Conservation (phyloP, 1,139 yeast species). For the Arxiozyma heterogenica region DNA sequence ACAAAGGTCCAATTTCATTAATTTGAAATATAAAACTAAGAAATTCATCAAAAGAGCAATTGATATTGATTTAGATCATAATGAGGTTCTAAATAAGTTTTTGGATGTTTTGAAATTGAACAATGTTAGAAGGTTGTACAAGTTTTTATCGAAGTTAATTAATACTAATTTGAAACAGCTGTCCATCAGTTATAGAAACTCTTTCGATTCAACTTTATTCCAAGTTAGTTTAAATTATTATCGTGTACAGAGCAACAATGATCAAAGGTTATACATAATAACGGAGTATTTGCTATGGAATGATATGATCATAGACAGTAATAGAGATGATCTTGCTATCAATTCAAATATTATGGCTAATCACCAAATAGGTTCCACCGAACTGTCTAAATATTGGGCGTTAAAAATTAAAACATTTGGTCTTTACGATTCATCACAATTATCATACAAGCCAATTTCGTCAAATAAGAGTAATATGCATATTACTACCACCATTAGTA, state of each 20-base stretch:
- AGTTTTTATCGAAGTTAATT: neutral
- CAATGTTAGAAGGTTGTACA: slow-evolving; percentile 32
- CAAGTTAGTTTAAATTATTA: slow-evolving; percentile 54
- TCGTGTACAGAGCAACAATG: slow-evolving; percentile 18
- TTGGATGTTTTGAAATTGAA: slow-evolving; percentile 44
- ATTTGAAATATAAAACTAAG: slow-evolving; percentile 41
- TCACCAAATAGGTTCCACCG: slow-evolving; percentile 7
- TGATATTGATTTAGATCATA: slow-evolving; percentile 9
- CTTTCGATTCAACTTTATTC: slow-evolving; percentile 33
- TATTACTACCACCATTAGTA: neutral
- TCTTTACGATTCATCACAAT: slow-evolving; percentile 3
- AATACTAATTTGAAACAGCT: neutral
- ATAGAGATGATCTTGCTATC: slow-evolving; percentile 4
- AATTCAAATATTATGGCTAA: neutral
- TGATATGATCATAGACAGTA: slow-evolving; percentile 36
- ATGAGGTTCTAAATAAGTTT: slow-evolving; percentile 26
- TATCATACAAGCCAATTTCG: neutral
- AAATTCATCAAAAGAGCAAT: slow-evolving; percentile 28
- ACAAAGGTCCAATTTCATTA: slow-evolving; percentile 39
- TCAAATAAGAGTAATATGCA: neutral
- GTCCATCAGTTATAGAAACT: slow-evolving; percentile 23
- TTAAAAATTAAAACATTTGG: slow-evolving; percentile 32
- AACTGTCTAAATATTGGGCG: slow-evolving; percentile 41
- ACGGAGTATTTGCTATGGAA: slow-evolving; percentile 67
- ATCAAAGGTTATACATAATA: slow-evolving; percentile 46